Evolutionary conservation across 140 eudicot species (phyloP).

Genomic region (Ambrosia hybrid): DNA sequence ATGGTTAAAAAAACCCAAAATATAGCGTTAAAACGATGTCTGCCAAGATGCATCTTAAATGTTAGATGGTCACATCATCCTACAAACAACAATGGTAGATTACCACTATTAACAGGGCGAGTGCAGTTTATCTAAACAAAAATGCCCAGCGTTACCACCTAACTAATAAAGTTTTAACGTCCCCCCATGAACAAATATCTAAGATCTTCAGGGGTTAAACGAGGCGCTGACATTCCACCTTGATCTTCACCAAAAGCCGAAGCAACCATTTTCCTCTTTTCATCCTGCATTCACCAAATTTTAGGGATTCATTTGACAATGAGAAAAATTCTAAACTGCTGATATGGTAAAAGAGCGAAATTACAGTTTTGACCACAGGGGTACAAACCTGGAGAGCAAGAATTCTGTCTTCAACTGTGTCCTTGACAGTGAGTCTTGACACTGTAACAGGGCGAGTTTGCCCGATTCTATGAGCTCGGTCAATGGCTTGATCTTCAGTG

Average conservation of each 20-base stretch:
- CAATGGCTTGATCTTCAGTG: constrained; percentile 96
- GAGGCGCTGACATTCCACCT: constrained; percentile 46
- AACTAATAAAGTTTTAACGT: not conserved
- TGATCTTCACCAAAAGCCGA: constrained; percentile 84
- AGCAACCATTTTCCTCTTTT: constrained; percentile 79
- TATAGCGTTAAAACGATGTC: not conserved
- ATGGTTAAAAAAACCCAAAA: constrained; percentile 2
- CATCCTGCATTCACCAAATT: constrained; percentile 52
- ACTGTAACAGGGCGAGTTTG: constrained; percentile 96
- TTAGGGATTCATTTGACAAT: not conserved
- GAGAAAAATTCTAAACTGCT: not conserved
- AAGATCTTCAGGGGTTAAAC: constrained; percentile 62
- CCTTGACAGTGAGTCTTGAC: constrained; percentile 65
- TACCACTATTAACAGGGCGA: constrained; percentile 11
- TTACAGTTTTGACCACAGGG: not conserved
- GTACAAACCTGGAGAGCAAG: constrained; percentile 78
- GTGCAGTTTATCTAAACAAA: constrained; percentile 11
- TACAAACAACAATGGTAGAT: constrained; percentile 3
- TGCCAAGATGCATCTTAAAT: not conserved
- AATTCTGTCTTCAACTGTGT: constrained; percentile 91
- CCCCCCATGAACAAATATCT: constrained; percentile 48
- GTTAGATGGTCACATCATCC: not conserved
- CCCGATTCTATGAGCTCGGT: constrained; percentile 97
- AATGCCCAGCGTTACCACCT: constrained; percentile 10
- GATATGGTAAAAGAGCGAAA: not conserved